Conservation (phyloP, 23 red algal species). For the Chondrus crispus region DNA sequence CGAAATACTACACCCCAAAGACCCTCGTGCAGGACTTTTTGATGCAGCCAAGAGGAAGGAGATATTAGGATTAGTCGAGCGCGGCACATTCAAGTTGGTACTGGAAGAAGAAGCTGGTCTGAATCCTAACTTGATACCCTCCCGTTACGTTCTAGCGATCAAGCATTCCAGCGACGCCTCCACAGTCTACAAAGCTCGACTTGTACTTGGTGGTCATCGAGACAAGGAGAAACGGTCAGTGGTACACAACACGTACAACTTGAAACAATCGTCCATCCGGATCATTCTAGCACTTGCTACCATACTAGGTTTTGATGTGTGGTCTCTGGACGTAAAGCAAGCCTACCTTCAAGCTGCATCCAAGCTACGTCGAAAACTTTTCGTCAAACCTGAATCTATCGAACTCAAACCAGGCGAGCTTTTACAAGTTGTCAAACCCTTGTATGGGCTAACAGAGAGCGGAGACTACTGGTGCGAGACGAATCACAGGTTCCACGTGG, state of each 20-base stretch:
- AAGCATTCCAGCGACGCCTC: neutral
- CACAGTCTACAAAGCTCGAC: neutral
- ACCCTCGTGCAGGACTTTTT: neutral
- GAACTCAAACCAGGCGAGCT: neutral
- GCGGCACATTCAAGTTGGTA: neutral
- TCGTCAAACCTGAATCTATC: neutral
- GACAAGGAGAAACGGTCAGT: neutral
- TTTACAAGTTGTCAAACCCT: neutral
- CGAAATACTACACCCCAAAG: neutral
- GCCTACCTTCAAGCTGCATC: neutral
- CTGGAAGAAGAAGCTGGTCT: neutral
- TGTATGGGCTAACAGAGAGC: neutral
- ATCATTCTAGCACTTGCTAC: neutral
- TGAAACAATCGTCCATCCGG: neutral
- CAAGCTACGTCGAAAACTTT: neutral
- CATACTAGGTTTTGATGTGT: neutral
- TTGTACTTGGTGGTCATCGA: constrained; percentile 15
- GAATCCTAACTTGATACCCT: neutral
- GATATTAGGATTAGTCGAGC: neutral
- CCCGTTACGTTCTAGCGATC: neutral
- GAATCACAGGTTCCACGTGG: too few species aligned
- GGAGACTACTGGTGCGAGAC: neutral
- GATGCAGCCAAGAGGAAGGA: neutral
- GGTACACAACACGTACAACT: neutral
- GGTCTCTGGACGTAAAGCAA: neutral